Conservation (phyloP, 2,329 filamentous ascomycete genomes). For the Colletotrichum tropicale region DNA sequence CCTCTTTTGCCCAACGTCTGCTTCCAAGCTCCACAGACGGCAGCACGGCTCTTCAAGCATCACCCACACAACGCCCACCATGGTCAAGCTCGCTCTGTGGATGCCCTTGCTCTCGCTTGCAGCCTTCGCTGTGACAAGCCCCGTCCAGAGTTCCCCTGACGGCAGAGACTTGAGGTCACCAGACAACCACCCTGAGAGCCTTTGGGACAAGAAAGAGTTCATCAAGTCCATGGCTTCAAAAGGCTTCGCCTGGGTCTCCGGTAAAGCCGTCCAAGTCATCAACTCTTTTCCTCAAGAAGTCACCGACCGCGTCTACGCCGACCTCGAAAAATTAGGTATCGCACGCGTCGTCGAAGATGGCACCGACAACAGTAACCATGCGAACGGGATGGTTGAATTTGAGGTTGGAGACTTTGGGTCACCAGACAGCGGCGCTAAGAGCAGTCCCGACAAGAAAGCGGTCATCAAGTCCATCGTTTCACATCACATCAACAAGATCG, state of each 20-base stretch:
- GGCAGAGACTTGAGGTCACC: not conserved
- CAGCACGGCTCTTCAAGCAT: not conserved
- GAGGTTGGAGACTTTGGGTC: fast-evolving
- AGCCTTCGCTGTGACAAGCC: not conserved
- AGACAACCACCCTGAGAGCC: not conserved
- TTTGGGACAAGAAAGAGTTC: fast-evolving
- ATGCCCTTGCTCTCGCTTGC: not conserved
- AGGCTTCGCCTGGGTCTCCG: too few relatives aligned
- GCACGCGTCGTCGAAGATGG: too few relatives aligned
- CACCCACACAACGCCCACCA: not conserved
- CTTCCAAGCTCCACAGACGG: not conserved
- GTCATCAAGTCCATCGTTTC: not conserved
- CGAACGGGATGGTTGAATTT: not conserved
- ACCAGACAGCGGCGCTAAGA: not conserved
- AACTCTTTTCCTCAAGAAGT: fast-evolving
- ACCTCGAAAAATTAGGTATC: too few relatives aligned
- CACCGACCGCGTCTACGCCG: not conserved
- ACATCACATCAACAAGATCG: too few relatives aligned
- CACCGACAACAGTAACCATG: not conserved
- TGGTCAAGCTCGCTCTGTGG: not conserved
- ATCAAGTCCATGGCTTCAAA: not conserved
- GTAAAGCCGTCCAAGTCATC: too few relatives aligned
- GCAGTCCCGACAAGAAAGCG: not conserved
- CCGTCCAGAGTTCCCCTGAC: not conserved
- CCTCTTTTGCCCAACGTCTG: not conserved